phyloP scores from a whole-genome alignment of 441 rosid genomes.

The Pelargonium citronellum region DNA sequence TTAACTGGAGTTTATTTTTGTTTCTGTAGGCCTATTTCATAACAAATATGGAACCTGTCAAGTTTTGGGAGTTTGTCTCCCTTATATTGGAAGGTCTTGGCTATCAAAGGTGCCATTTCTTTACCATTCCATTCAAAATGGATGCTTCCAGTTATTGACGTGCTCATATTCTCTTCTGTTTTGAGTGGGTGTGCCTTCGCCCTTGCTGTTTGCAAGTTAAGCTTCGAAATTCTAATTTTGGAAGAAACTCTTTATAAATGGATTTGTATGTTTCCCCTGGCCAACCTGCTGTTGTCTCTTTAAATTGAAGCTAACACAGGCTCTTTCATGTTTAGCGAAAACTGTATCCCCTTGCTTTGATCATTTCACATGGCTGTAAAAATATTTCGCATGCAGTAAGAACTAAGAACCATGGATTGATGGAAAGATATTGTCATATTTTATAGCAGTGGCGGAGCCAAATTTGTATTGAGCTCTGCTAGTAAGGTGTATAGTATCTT shows the following conservation, averaged over 20 bases:
- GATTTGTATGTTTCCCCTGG: not conserved
- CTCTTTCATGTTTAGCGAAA: not conserved
- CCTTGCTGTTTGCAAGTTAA: no score
- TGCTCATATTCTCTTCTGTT: no score
- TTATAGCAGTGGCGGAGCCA: no score
- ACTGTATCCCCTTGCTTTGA: not conserved
- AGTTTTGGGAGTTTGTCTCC: conserved; percentile 87
- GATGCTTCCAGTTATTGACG: not conserved
- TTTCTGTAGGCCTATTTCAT: conserved; percentile 76
- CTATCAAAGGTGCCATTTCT: conserved; percentile 57
- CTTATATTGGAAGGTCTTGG: conserved; percentile 77
- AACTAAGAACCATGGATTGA: no score
- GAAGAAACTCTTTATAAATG: not conserved
- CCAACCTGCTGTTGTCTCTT: not conserved
- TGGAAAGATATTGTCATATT: no score
- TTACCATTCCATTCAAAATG: not conserved
- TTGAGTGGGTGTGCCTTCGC: no score
- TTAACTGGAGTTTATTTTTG: conserved; percentile 13
- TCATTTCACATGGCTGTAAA: not conserved
- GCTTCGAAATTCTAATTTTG: not conserved
- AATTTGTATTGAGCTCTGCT: not conserved
- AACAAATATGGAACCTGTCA: conserved; percentile 83
- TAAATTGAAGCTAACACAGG: not conserved
- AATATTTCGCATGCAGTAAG: not conserved
- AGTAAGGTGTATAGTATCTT: not conserved